These are phyloP conservation scores for Antitrichia curtipendula DNA, from an alignment of 225 moss, liverwort and hornwort species.

Conservation along the genomic window DNA sequence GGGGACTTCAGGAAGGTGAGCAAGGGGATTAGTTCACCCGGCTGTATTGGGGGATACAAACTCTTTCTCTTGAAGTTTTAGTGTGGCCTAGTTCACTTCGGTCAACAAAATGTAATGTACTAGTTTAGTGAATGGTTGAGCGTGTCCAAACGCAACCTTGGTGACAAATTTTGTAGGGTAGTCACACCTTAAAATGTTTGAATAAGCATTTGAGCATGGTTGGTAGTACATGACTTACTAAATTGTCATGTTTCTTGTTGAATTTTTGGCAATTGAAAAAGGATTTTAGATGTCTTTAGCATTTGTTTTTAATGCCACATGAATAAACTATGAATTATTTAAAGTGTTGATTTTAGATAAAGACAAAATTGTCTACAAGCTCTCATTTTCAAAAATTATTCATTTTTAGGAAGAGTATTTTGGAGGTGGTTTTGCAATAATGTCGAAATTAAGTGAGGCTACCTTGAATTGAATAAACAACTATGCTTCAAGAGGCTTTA, in stretches of 20 bases:
- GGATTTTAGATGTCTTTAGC: background rate
- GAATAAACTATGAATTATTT: background rate
- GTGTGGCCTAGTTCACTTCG: no score
- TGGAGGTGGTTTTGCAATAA: background rate
- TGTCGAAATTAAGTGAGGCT: background rate
- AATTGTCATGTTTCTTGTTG: background rate
- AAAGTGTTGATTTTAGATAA: background rate
- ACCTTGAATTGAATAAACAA: background rate
- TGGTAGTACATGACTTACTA: fast-evolving
- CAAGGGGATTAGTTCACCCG: no score
- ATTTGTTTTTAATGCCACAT: fast-evolving
- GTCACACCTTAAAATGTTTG: background rate
- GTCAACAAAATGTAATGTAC: no score
- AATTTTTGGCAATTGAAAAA: background rate
- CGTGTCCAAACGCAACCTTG: fast-evolving
- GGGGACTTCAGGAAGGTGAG: no score
- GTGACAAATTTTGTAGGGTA: fast-evolving
- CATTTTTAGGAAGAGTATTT: background rate
- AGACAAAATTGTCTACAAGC: background rate
- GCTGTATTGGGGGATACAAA: background rate
- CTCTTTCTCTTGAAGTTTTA: no score
- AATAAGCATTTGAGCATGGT: background rate
- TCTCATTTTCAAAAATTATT: background rate
- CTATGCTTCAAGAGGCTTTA: background rate
- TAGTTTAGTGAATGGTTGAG: background rate